Conservation (phyloP, 768 basidiomycete genomes). For the Mycena epipterygia region DNA sequence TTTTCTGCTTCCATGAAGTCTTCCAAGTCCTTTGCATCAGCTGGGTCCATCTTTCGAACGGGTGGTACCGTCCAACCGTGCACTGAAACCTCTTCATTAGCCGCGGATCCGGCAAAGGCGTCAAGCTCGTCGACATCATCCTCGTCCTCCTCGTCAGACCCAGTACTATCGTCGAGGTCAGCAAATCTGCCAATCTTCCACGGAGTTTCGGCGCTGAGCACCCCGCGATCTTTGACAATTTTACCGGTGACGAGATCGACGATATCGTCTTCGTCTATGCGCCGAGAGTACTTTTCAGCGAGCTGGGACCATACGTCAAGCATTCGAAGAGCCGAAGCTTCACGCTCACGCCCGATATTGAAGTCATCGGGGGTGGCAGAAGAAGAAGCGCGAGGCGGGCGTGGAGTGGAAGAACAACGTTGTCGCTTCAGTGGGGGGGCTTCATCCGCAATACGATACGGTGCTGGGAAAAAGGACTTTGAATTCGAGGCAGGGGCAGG, state of each 20-base stretch:
- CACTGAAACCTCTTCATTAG: slow-evolving; percentile 43
- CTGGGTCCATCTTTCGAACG: slow-evolving; percentile 56
- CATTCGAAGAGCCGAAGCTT: slow-evolving; percentile 69
- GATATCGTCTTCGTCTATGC: slow-evolving; percentile 85
- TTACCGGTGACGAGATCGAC: slow-evolving; percentile 73
- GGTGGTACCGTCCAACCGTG: slow-evolving; percentile 55
- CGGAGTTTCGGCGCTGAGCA: slow-evolving; percentile 60
- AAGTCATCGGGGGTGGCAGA: slow-evolving; percentile 60
- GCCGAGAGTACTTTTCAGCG: slow-evolving; percentile 74
- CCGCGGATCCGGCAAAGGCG: slow-evolving; percentile 53
- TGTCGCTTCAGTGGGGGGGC: slow-evolving; percentile 63
- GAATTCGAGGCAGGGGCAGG: slow-evolving; percentile 52
- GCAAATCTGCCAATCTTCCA: slow-evolving; percentile 68
- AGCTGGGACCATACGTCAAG: slow-evolving; percentile 76
- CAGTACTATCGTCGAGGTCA: slow-evolving; percentile 47
- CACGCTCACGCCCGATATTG: slow-evolving; percentile 68
- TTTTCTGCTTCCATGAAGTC: slow-evolving; percentile 79
- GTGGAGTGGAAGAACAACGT: slow-evolving; percentile 62
- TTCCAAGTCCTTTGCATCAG: slow-evolving; percentile 72
- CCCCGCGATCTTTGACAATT: slow-evolving; percentile 79
- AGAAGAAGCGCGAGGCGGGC: slow-evolving; percentile 50
- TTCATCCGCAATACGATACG: slow-evolving; percentile 46
- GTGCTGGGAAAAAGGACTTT: slow-evolving; percentile 40
- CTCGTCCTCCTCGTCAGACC: slow-evolving; percentile 52
- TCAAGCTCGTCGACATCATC: slow-evolving; percentile 76